Base-by-base conservation (phyloP, 768 basidiomycete species). In the Sporobolomyces phaffii region DNA sequence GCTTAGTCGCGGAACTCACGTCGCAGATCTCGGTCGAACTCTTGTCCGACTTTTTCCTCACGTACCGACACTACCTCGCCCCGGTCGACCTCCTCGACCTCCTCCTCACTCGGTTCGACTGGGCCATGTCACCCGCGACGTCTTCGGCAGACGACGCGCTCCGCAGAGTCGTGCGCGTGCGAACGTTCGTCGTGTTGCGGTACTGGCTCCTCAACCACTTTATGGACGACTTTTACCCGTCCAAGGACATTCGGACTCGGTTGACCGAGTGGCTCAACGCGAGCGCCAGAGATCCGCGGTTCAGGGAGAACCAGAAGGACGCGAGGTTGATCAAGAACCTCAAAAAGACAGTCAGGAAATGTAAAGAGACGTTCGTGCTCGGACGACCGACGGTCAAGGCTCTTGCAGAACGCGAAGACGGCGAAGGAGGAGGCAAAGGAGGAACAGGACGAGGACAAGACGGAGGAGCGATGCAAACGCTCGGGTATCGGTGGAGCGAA, bases 161-260 rank as follows among this genome's bases (percentile, higher is more conserved):
- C 38, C 82, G 86, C 61, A 82, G 86, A 57, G 86, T 92, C 60
- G 90, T 91, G 29, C 84, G 90, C 47, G 89, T 91, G 13, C 81
- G 92, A 74, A 93, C 91, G 15, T 92, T 91, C 75, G 88, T 90
- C 36, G 90, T 90, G 8, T 85, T 93, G 60, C 83, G 90, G 47
- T 90, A 90, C 75, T 96, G 92, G 91, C 77, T 94, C 49, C 79
- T 90, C 74, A 91, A 90, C 10, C 93, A 93, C 77, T 94, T 93
- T 77, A 83, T 82, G 54, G 87, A 89, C 69, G 91, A 96, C 76
- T 94, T 93, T 74, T 78, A 65, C 86, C 88, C 47, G 86, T 89
- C 77, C 83, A 34, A 85, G 64, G 88, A 88, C 72, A 78, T 94
- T 74, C 81, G 91, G 72, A 75, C 85, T 31, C 76, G 87, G 47